These are phyloP conservation scores for Linderina pennispora DNA, from an alignment of 192 early-diverging fungal genomes.

Conservation along the genomic window DNA sequence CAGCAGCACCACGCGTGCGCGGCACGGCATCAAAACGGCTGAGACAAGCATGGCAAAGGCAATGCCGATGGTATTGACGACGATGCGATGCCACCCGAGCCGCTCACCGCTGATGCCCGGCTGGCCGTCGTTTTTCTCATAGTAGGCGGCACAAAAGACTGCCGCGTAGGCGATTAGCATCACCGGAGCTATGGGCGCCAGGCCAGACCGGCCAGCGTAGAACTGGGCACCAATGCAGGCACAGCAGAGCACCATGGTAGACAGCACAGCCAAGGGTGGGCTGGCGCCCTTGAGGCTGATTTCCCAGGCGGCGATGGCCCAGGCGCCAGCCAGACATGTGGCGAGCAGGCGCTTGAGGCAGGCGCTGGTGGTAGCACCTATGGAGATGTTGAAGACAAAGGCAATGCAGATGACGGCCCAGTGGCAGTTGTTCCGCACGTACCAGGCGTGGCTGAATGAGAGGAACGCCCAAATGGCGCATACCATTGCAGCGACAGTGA, in stretches of 20 bases:
- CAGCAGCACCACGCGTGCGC: slow-evolving; percentile 28
- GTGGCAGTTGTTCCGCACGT: slow-evolving; percentile 10
- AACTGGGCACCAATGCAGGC: slow-evolving; percentile 18
- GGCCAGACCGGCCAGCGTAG: no score
- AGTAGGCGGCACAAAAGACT: slow-evolving; percentile 23
- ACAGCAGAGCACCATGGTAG: slow-evolving; percentile 20
- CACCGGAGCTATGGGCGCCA: slow-evolving; percentile 15
- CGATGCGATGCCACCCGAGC: slow-evolving; percentile 30
- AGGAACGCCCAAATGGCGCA: slow-evolving; percentile 39
- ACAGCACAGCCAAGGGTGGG: slow-evolving; percentile 20
- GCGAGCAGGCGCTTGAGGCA: slow-evolving; percentile 21
- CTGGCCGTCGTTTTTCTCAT: background rate
- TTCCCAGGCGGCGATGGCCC: slow-evolving; percentile 37
- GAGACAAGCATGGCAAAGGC: slow-evolving; percentile 32
- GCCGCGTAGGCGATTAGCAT: slow-evolving; percentile 35
- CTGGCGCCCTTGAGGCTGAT: slow-evolving; percentile 7
- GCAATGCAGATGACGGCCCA: slow-evolving; percentile 34
- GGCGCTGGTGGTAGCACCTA: slow-evolving; percentile 27
- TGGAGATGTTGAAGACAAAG: slow-evolving; percentile 29
- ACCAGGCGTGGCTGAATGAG: slow-evolving; percentile 9
- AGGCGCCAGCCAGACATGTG: slow-evolving; percentile 14
- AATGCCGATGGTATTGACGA: slow-evolving; percentile 29
- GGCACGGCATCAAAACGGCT: slow-evolving; percentile 32
- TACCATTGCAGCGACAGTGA: slow-evolving; percentile 28
- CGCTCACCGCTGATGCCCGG: no score